Percentiles rank a stretch among this genome's conserved stretches.
phyloP scores from a whole-genome alignment of 2,329 filamentous ascomycete species.

The Nigrograna mackinnonii region DNA sequence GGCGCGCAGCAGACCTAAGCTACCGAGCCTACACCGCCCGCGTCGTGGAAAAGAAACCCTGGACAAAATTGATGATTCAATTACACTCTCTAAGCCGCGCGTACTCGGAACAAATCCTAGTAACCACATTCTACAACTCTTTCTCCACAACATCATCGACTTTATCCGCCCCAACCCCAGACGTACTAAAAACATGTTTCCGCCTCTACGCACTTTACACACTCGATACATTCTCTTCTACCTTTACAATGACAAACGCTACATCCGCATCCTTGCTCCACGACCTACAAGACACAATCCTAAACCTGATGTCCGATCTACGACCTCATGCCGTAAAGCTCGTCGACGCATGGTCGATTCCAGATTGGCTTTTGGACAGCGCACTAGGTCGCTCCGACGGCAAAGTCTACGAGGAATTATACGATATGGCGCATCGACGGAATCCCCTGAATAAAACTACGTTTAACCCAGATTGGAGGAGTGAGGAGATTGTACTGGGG shows the following conservation, averaged over 20 bases:
- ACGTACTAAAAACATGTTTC: conserved; percentile 48
- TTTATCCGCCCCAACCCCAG: conserved; percentile 30
- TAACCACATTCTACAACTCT: conserved; percentile 51
- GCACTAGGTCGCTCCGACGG: conserved; percentile 57
- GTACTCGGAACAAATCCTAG: conserved; percentile 54
- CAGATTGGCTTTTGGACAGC: conserved; percentile 57
- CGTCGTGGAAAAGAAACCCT: conserved; percentile 49
- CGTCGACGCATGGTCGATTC: conserved; percentile 57
- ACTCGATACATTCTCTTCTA: conserved; percentile 48
- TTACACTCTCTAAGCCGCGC: conserved; percentile 47
- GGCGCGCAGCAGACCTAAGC: conserved; percentile 48
- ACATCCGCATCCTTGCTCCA: conserved; percentile 47
- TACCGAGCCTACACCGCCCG: conserved; percentile 49
- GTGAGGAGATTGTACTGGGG: conserved; percentile 53
- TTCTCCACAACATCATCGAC: conserved; percentile 20
- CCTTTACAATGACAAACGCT: conserved; percentile 50
- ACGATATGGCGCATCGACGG: conserved; percentile 53
- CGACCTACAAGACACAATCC: conserved; percentile 43
- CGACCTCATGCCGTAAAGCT: conserved; percentile 56
- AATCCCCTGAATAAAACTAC: conserved; percentile 56
- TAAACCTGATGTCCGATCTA: conserved; percentile 52
- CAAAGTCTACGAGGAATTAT: conserved; percentile 58
- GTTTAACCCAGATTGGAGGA: conserved; percentile 55
- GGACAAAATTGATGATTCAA: conserved; percentile 51
- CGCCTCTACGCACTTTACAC: conserved; percentile 53